A percentile compares a stretch with the other conserved stretches of the same genome.
phyloP scores from a whole-genome alignment of 768 basidiomycete genomes.

The Trametes punicea region DNA sequence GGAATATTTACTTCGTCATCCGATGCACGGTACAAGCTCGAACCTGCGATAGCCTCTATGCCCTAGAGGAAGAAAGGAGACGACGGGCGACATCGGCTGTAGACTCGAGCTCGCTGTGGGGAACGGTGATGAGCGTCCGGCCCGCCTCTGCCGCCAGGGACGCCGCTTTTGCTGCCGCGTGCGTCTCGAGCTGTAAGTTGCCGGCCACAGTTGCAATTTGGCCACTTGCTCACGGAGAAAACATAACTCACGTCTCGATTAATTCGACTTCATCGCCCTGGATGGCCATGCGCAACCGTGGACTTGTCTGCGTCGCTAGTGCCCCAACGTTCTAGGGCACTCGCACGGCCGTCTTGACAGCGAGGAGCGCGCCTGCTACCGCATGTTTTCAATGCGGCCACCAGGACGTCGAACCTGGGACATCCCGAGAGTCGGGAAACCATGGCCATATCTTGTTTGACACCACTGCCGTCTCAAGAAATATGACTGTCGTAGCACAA shows the following conservation, averaged over 20 bases:
- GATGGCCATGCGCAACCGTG: neutral
- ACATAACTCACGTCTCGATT: neutral
- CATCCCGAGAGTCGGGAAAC: conserved; percentile 12
- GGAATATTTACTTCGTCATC: neutral
- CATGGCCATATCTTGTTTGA: conserved; percentile 12
- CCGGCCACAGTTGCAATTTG: neutral
- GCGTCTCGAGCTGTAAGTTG: conserved; percentile 2
- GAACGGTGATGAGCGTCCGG: conserved; percentile 1
- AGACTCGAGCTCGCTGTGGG: neutral
- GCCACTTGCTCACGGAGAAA: neutral
- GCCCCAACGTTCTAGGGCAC: conserved; percentile 15
- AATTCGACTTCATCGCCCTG: neutral
- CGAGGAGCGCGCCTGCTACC: conserved; percentile 9
- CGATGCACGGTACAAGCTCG: neutral
- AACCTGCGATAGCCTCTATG: neutral
- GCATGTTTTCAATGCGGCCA: conserved; percentile 20
- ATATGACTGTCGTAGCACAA: conserved; percentile 4
- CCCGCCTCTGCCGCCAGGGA: neutral
- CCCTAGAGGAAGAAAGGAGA: too few relatives aligned
- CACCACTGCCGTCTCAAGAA: conserved; percentile 1
- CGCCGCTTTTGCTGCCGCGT: neutral
- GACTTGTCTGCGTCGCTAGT: conserved; percentile 1
- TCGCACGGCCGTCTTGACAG: conserved; percentile 13
- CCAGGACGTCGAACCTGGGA: conserved; percentile 18
- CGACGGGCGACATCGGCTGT: neutral